Conservation (phyloP, 129 eudicot genomes). For the Heracleum sosnowskyi region DNA sequence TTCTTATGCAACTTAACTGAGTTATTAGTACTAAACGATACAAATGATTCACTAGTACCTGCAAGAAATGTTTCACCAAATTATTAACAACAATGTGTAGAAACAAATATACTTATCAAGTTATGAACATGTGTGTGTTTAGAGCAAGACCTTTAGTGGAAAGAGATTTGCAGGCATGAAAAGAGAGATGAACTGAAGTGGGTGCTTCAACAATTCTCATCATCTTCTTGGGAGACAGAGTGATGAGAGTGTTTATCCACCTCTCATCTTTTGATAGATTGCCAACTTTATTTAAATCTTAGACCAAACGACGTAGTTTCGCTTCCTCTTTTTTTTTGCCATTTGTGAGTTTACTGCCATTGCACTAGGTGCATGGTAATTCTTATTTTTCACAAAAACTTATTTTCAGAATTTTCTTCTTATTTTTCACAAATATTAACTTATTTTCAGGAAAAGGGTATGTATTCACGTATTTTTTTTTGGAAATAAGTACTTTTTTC, state of each 20-base stretch:
- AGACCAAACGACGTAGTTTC: constrained; percentile 5
- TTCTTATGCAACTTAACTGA: constrained; percentile 29
- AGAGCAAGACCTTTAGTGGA: constrained; percentile 22
- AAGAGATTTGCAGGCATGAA: constrained; percentile 35
- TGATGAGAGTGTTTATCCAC: constrained; percentile 11
- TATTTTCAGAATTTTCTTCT: too few species aligned
- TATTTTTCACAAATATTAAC: too few species aligned
- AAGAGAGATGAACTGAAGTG: constrained; percentile 29
- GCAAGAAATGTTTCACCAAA: constrained; percentile 13
- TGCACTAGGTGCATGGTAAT: too few species aligned
- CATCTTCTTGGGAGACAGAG: not conserved
- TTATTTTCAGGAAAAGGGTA: too few species aligned
- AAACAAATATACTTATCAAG: not conserved
- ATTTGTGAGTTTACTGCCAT: too few species aligned
- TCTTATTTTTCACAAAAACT: too few species aligned
- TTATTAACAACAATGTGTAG: not conserved
- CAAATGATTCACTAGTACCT: constrained; percentile 20
- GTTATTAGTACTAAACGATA: constrained; percentile 15
- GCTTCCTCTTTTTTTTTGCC: not conserved
- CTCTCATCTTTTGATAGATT: constrained; percentile 17
- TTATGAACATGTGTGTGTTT: not conserved
- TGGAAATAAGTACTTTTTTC: too few species aligned
- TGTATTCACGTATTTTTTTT: too few species aligned
- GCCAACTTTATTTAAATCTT: not conserved
- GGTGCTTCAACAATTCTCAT: constrained; percentile 63